Conservation (phyloP, 169 alveolate species). For the Eimeria sp. region DNA sequence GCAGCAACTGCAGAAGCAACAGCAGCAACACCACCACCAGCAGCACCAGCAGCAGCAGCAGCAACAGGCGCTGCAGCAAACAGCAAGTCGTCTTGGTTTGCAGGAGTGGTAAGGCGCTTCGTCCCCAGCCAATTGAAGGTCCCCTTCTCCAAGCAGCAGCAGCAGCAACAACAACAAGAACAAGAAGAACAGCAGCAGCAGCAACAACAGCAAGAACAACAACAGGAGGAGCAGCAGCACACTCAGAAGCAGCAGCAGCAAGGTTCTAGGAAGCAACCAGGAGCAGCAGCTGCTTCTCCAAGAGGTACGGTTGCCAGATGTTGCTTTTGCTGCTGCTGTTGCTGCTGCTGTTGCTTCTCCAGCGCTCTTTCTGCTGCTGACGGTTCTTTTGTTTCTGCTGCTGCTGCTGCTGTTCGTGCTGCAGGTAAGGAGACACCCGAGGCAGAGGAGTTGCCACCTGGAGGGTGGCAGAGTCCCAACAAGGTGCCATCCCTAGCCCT, state of each 20-base stretch:
- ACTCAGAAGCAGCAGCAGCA: background rate
- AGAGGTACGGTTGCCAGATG: background rate
- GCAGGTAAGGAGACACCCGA: background rate
- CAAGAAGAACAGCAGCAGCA: background rate
- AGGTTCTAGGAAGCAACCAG: background rate
- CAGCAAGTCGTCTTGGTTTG: background rate
- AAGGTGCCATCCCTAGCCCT: background rate
- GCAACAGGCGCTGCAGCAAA: background rate
- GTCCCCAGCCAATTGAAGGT: background rate
- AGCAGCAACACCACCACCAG: constrained; percentile 24
- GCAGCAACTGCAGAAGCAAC: constrained; percentile 7
- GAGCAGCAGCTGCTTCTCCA: background rate
- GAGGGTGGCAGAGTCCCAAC: background rate
- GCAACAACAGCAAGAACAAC: background rate
- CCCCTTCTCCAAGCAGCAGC: background rate
- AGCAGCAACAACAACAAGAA: constrained; percentile 12
- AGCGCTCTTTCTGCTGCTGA: background rate
- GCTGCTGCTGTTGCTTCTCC: constrained; percentile 9
- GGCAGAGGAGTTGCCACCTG: background rate
- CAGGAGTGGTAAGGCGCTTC: background rate
- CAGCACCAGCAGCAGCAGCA: constrained; percentile 52
- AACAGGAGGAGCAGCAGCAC: background rate
- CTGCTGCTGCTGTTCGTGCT: constrained; percentile 35
- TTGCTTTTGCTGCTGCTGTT: background rate
- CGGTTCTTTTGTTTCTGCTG: too few species aligned